phyloP scores from a whole-genome alignment of 805 yeast species.

The Hanseniaspora pseudoguilliermondii region DNA sequence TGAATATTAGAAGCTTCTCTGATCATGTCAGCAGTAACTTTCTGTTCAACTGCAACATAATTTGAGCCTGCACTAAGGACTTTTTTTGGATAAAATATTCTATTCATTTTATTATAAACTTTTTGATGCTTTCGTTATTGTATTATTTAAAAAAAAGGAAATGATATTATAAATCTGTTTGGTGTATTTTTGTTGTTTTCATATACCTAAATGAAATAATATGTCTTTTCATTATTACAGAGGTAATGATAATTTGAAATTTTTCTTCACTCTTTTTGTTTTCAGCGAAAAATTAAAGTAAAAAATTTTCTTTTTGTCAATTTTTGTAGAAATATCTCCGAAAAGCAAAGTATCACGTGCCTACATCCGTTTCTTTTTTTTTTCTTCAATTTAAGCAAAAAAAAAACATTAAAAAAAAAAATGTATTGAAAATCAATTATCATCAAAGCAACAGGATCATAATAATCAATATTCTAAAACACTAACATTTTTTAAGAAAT shows the following conservation, averaged over 20 bases:
- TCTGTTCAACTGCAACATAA: slow-evolving; percentile 2
- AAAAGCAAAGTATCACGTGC: no score
- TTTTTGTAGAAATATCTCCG: no score
- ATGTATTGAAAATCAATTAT: slow-evolving; percentile 6
- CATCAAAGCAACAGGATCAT: not conserved
- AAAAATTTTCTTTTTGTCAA: no score
- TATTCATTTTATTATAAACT: not conserved
- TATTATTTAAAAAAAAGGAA: no score
- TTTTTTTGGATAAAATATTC: slow-evolving; percentile 6
- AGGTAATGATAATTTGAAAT: no score
- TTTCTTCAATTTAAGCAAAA: slow-evolving; percentile 12
- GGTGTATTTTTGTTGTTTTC: no score
- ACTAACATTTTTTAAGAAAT: no score
- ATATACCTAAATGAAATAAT: no score
- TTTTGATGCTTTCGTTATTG: no score
- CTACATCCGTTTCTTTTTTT: slow-evolving; percentile 9
- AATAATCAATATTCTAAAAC: not conserved
- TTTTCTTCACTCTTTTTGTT: no score
- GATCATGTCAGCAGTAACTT: not conserved
- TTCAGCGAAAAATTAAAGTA: no score
- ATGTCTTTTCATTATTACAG: no score
- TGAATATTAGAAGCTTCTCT: not conserved
- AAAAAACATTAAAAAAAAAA: slow-evolving; percentile 14
- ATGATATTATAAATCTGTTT: not conserved
- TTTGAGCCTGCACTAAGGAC: not conserved